phyloP scores from a whole-genome alignment of 169 alveolate genomes.

The Eimeria maxima region DNA sequence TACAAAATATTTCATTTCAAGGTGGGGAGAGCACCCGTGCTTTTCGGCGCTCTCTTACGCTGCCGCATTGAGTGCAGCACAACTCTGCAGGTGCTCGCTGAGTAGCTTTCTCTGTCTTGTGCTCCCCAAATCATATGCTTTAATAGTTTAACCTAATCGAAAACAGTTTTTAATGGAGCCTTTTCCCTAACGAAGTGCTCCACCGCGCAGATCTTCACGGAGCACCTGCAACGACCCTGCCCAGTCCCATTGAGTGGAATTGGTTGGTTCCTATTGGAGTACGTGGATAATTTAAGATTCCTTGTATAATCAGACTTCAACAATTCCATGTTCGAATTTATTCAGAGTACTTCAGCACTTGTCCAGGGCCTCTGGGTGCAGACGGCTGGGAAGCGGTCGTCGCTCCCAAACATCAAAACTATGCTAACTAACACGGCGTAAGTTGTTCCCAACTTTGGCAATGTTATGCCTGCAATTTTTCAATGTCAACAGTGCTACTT shows the following conservation, averaged over 20 bases:
- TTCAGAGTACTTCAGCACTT: background rate
- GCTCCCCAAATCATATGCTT: background rate
- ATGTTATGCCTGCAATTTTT: background rate
- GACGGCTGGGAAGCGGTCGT: background rate
- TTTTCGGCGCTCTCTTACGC: background rate
- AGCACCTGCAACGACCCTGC: background rate
- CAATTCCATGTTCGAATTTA: background rate
- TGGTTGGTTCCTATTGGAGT: background rate
- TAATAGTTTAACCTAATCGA: background rate
- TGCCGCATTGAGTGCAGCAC: background rate
- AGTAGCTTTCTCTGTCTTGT: background rate
- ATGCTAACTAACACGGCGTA: background rate
- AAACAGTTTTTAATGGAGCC: background rate
- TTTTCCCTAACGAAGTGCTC: background rate
- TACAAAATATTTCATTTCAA: background rate
- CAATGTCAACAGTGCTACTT: background rate
- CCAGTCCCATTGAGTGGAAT: constrained; percentile 4
- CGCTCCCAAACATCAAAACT: background rate
- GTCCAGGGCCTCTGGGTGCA: background rate
- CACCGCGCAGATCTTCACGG: background rate
- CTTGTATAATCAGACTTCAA: background rate
- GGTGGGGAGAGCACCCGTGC: background rate
- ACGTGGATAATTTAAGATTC: background rate
- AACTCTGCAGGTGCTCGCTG: background rate
- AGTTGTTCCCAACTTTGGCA: background rate